phyloP scores from a whole-genome alignment of 1,139 yeast genomes.

The Taiozyma onychis region DNA sequence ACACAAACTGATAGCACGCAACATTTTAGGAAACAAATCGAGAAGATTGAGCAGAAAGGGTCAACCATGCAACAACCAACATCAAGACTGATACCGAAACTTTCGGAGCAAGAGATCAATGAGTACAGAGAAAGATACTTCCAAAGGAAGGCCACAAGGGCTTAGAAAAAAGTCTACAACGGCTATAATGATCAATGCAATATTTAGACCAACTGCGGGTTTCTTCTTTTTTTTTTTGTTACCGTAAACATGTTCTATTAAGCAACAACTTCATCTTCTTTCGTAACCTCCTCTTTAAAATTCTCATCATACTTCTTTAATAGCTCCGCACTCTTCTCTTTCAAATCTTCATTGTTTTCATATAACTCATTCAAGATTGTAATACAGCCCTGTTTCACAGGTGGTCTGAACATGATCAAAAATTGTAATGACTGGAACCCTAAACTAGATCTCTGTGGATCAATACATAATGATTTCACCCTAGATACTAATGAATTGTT shows the following conservation, averaged over 20 bases:
- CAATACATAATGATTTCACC: constrained; percentile 72
- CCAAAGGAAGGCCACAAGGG: constrained; percentile 4
- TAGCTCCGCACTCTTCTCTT: constrained; percentile 44
- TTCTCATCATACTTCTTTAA: constrained; percentile 17
- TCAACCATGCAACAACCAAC: not conserved
- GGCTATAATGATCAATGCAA: not conserved
- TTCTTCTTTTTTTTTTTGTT: too few relatives aligned
- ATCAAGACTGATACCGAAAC: constrained; percentile 15
- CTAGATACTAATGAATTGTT: constrained; percentile 54
- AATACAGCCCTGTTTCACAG: constrained; percentile 61
- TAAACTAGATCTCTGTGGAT: constrained; percentile 74
- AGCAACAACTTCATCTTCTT: not conserved
- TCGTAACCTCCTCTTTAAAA: constrained; percentile 1
- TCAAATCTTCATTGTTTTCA: constrained; percentile 46
- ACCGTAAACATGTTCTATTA: not conserved
- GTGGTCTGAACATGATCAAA: constrained; percentile 87
- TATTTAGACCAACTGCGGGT: too few relatives aligned
- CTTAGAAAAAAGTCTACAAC: not conserved
- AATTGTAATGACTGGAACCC: constrained; percentile 82
- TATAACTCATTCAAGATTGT: constrained; percentile 57
- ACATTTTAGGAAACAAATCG: constrained; percentile 1
- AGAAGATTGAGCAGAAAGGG: not conserved
- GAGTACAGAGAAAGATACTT: constrained; percentile 11
- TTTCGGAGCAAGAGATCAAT: constrained; percentile 9
- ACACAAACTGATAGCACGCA: not conserved